Evolutionary conservation across 768 basidiomycete species (phyloP).

Genomic region (Tylopilus intermedius): DNA sequence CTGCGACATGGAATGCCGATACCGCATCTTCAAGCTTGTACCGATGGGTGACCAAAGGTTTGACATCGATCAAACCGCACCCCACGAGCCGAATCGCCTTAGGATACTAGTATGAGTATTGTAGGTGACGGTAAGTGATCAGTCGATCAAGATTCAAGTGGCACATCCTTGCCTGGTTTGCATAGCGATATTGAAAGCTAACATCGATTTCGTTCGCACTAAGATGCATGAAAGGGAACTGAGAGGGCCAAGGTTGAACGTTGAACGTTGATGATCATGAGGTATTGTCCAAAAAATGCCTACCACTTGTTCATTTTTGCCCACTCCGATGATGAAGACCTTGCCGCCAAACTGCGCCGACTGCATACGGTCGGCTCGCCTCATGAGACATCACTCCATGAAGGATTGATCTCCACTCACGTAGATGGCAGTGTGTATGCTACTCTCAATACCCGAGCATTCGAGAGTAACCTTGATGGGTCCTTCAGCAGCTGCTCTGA

Average conservation of each 20-base stretch:
- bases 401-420: constrained; percentile 31
- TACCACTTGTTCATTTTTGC: constrained; percentile 57
- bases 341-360: constrained; percentile 63
- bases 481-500: constrained; percentile 49
- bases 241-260: not conserved
- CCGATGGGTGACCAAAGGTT: constrained; percentile 76
- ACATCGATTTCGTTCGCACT: constrained; percentile 68
- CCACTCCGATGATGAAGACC: constrained; percentile 68
- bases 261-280: not conserved
- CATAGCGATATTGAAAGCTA: constrained; percentile 65
- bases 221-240: constrained; percentile 73
- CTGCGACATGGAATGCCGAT: constrained; percentile 74
- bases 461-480: constrained; percentile 52
- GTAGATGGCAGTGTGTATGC: constrained; percentile 54
- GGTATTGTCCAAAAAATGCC: constrained; percentile 8
- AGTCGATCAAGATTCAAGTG: not conserved
- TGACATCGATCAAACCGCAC: constrained; percentile 63
- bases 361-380: constrained; percentile 25
- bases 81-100: constrained; percentile 82
- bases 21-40: constrained; percentile 70
- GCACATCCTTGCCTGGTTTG: constrained; percentile 43
- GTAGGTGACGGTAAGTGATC: not conserved
- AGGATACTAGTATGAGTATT: constrained; percentile 50
- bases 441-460: constrained; percentile 61
- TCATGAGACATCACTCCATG: not conserved